Evolutionary conservation across 495 filamentous ascomycete species (phyloP), one percentile per base, ranked within the genome.

Genomic region (Hypomontagnella monticulosa): DNA sequence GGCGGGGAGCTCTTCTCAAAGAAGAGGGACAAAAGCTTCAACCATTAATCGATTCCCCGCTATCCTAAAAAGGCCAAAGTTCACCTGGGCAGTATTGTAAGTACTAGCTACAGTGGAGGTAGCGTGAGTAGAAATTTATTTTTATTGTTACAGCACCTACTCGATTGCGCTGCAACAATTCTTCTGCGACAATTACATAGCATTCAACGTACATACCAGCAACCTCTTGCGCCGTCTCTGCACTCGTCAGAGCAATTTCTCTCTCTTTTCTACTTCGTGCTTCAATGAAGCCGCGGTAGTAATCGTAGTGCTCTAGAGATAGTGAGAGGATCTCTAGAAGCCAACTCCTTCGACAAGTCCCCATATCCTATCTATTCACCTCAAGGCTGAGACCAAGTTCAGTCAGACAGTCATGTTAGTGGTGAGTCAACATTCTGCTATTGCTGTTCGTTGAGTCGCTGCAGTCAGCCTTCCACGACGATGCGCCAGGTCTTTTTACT

Each of bases 301-400:
- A 84, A 75, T 69, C 73, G 79, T 81, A 78, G 79, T 80, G 84
- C 83, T 90, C 87, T 88, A 85, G 88, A 88, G 89, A 87, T 85
- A 80, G 80, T 83, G 84, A 81, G 80, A 85, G 82, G 78, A 83
- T 87, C 85, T 88, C 83, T 87, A 87, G 86, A 83, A 86, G 85
- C 82, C 47, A 61, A 57, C 41, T 42, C 36, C 55, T 66, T 67
- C 48, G 57, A 73, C 52, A 71, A 61, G 32, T 70, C 53, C 27
- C 42, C 12, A 38, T 32, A 42, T 62, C 16, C 57, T 58, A 54
- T 66, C 54, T 57, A 33, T 47, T 54, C 40, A 30, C 42, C 12
- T 61, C 51, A 41, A 37, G 33, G 44, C 42, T 37, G 43, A 30
- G 33, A 18, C 43, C 32, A 43, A 65, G 3, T 32, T 60, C 18